Evolutionary conservation across 108 stramenopile species (phyloP).

Genomic region (Pseudonitzschia pungens): DNA sequence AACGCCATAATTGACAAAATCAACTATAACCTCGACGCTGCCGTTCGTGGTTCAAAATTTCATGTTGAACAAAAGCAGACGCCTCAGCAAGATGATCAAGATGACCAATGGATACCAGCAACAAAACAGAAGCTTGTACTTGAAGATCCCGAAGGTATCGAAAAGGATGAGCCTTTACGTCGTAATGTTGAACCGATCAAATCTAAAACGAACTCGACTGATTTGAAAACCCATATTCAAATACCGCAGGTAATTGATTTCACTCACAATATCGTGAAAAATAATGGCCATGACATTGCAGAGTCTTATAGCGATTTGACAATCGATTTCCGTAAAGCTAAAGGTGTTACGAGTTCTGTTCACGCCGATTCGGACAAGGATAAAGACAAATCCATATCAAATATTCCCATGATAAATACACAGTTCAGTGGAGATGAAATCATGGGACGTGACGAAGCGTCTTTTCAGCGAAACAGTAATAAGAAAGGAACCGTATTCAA

Average conservation of each 20-base stretch:
- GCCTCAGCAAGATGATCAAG: not conserved
- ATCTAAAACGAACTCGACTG: not conserved
- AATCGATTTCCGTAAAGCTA: not conserved
- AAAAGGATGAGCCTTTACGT: not conserved
- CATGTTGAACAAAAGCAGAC: not conserved
- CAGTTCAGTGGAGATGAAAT: conserved; percentile 14
- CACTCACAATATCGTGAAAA: not conserved
- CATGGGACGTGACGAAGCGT: conserved; percentile 3
- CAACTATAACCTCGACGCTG: conserved; percentile 2
- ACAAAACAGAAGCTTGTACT: not conserved
- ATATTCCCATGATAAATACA: conserved; percentile 3
- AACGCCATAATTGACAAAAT: not conserved
- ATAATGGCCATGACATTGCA: not conserved
- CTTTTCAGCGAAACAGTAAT: not conserved
- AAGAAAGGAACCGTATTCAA: conserved; percentile 5
- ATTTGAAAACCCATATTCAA: not conserved
- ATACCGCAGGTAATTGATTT: conserved; percentile 13
- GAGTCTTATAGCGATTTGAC: conserved; percentile 12
- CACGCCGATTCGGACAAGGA: too few species aligned
- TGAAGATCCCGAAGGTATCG: not conserved
- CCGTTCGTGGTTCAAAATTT: conserved; percentile 1
- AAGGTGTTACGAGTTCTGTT: not conserved
- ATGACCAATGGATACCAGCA: conserved; percentile 8
- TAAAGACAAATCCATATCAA: not conserved
- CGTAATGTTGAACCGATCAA: not conserved